These are phyloP conservation scores for Penicillium egyptiacum DNA, from an alignment of 495 filamentous ascomycete genomes.

Conservation along the genomic window DNA sequence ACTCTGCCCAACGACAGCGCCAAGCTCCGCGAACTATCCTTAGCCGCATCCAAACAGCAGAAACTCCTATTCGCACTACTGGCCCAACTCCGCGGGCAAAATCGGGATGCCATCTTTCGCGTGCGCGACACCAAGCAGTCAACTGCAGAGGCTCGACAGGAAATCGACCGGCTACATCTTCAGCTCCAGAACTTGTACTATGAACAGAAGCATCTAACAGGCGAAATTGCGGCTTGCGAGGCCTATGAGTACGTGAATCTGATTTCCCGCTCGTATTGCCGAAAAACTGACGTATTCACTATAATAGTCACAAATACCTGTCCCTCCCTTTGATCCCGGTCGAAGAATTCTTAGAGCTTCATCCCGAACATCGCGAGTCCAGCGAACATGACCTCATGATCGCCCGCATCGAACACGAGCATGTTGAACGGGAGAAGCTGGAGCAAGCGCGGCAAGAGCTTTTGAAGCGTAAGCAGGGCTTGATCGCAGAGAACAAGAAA, in stretches of 20 bases:
- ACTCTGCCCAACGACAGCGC: constrained; percentile 34
- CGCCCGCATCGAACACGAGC: constrained; percentile 89
- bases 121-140: constrained; percentile 83
- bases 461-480: constrained; percentile 82
- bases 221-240: constrained; percentile 89
- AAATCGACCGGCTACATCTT: constrained; percentile 88
- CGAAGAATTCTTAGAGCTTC: constrained; percentile 76
- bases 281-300: constrained; percentile 22
- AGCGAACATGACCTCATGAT: constrained; percentile 82
- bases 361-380: constrained; percentile 68
- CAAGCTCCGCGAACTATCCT: constrained; percentile 50
- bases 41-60: constrained; percentile 71
- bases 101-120: constrained; percentile 74
- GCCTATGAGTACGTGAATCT: constrained; percentile 76
- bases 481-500: constrained; percentile 94
- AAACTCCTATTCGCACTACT: constrained; percentile 78
- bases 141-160: constrained; percentile 83
- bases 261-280: not conserved
- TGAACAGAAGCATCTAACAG: constrained; percentile 84
- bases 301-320: constrained; percentile 76
- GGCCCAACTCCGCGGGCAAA: constrained; percentile 76
- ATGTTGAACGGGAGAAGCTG: constrained; percentile 77
- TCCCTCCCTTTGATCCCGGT: constrained; percentile 80
- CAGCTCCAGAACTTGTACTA: constrained; percentile 96
- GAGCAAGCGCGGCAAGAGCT: constrained; percentile 85